These are phyloP conservation scores for Ogataea siamensis DNA, from an alignment of 805 yeast genomes.

Conservation along the genomic window DNA sequence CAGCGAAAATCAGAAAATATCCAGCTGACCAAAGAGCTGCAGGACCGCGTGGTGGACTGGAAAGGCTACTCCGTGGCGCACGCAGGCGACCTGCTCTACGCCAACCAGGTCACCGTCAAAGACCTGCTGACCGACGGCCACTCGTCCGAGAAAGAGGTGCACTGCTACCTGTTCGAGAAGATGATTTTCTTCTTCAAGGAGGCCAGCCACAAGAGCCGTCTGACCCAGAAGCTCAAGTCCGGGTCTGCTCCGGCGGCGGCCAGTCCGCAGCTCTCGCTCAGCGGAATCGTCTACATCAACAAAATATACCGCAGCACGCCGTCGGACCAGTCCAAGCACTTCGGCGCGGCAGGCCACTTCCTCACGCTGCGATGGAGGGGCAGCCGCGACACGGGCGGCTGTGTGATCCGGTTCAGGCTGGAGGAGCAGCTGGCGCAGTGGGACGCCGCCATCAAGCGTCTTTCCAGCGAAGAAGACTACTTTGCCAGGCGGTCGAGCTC, in stretches of 20 bases:
- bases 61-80: constrained; percentile 76
- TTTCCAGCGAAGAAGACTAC: constrained; percentile 34
- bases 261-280: constrained; percentile 25
- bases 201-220: constrained; percentile 45
- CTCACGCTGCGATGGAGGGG: constrained; percentile 80
- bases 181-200: constrained; percentile 66
- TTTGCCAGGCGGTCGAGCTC: constrained; percentile 9
- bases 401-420: constrained; percentile 74
- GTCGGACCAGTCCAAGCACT: constrained; percentile 33
- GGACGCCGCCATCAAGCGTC: constrained; percentile 61
- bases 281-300: constrained; percentile 33
- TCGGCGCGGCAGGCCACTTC: constrained; percentile 47
- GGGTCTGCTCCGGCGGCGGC: constrained; percentile 36
- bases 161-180: constrained; percentile 80
- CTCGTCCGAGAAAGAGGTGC: constrained; percentile 80
- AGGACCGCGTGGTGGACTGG: constrained; percentile 85
- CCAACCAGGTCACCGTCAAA: constrained; percentile 65
- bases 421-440: constrained; percentile 85
- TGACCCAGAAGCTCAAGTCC: constrained; percentile 48
- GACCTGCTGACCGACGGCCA: constrained; percentile 51
- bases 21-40: constrained; percentile 63
- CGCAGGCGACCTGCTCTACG: constrained; percentile 82
- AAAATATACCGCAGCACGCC: constrained; percentile 27
- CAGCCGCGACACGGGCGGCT: constrained; percentile 80
- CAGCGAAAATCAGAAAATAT: constrained; percentile 89